These are phyloP conservation scores for Apiotrichum laibachii DNA, from an alignment of 1,284 basidiomycete genomes.

Conservation along the genomic window DNA sequence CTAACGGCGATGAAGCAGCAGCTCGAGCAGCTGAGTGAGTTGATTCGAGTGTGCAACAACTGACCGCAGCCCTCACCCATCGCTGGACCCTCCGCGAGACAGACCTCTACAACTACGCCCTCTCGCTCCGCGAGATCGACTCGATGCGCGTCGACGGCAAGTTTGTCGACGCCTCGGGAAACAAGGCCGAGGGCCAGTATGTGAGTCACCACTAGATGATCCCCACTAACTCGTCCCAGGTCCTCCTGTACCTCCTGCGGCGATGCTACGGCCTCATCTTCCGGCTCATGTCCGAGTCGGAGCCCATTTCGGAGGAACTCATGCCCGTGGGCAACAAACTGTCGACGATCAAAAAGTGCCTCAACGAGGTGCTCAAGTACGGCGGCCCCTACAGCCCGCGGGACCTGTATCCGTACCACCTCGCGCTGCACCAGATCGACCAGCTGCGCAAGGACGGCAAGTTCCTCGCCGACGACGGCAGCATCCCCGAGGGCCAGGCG, in stretches of 20 bases:
- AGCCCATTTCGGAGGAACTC: conserved; percentile 96
- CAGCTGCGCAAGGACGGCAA: conserved; percentile 87
- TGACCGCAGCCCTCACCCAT: conserved; percentile 71
- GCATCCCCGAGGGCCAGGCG: conserved; percentile 91
- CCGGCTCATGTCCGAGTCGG: conserved; percentile 88
- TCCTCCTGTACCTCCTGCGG: conserved; percentile 84
- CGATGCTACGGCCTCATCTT: conserved; percentile 97
- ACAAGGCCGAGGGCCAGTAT: conserved; percentile 57
- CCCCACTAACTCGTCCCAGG: conserved; percentile 57
- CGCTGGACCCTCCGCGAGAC: conserved; percentile 97
- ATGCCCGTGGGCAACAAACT: conserved; percentile 97
- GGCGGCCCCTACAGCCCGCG: conserved; percentile 93
- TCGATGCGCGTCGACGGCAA: conserved; percentile 95
- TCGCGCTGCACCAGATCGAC: conserved; percentile 94
- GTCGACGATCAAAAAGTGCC: conserved; percentile 89
- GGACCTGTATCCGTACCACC: conserved; percentile 95
- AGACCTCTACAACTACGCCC: conserved; percentile 89
- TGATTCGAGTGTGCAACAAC: neutral
- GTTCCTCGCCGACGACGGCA: conserved; percentile 68
- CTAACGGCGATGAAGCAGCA: conserved; percentile 72
- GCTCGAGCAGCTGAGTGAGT: conserved; percentile 46
- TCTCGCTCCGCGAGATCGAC: conserved; percentile 94
- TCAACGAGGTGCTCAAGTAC: conserved; percentile 96
- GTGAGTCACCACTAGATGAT: conserved; percentile 15
- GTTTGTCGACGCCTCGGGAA: conserved; percentile 91